phyloP scores from a whole-genome alignment of 2,329 filamentous ascomycete species.

The Tolypocladium nubicola region DNA sequence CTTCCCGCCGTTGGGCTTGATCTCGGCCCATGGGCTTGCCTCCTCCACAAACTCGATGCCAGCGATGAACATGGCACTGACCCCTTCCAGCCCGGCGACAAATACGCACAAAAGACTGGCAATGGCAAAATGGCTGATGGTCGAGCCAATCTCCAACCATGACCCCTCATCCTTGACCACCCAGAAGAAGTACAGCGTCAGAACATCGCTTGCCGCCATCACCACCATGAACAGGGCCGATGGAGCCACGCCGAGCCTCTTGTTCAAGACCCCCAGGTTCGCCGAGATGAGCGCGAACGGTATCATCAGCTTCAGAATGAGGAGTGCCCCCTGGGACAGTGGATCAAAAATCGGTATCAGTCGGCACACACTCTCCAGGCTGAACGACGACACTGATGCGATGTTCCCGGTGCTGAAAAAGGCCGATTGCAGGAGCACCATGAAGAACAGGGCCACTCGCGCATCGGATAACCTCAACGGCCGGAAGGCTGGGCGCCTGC shows the following conservation, averaged over 20 bases:
- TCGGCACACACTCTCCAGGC: slow-evolving; percentile 77
- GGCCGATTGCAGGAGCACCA: slow-evolving; percentile 85
- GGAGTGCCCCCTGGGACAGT: slow-evolving; percentile 77
- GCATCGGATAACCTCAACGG: slow-evolving; percentile 72
- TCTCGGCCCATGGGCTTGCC: background rate
- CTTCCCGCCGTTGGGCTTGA: background rate
- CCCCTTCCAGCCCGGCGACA: slow-evolving; percentile 74
- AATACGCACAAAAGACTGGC: slow-evolving; percentile 84
- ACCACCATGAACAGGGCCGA: slow-evolving; percentile 90
- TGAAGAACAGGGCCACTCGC: slow-evolving; percentile 86
- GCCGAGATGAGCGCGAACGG: slow-evolving; percentile 89
- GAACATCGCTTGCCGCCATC: slow-evolving; percentile 80
- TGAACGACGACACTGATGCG: slow-evolving; percentile 88
- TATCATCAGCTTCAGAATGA: slow-evolving; percentile 83
- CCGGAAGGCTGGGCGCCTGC: slow-evolving; percentile 32
- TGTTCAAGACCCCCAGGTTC: slow-evolving; percentile 88
- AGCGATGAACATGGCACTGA: slow-evolving; percentile 72
- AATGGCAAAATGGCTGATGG: slow-evolving; percentile 91
- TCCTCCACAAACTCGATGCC: slow-evolving; percentile 55
- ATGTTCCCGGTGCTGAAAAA: slow-evolving; percentile 98
- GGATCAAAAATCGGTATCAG: slow-evolving; percentile 89
- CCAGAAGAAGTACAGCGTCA: slow-evolving; percentile 96
- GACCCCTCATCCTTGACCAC: slow-evolving; percentile 93
- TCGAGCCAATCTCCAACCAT: slow-evolving; percentile 96
- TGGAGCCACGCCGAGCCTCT: slow-evolving; percentile 70